Base-by-base conservation (phyloP, 805 yeast genomes). In the Saturnispora besseyi region DNA sequence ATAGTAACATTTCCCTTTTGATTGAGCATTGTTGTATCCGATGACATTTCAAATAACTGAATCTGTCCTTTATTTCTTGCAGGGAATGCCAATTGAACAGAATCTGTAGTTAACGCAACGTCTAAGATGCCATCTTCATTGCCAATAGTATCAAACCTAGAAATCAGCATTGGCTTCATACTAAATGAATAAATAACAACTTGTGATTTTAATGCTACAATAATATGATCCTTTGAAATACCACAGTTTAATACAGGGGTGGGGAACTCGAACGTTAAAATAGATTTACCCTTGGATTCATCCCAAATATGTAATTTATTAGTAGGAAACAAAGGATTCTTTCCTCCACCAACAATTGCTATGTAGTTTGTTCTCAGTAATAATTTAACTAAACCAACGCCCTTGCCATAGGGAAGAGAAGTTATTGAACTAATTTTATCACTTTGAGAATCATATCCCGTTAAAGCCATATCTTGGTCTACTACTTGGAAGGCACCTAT, bases 291-390 rank as follows among this genome's bases (percentile, higher is more conserved):
- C 65, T 87, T 86, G 53, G 87, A 65, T 63, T 91, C 98, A 66
- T 91, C 97, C 96, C 96, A 93, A 15, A 91, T 82, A 33, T 88
- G 75, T 36, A 89, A 77, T 63, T 85, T 86, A 67, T 87, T 87
- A 56, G 78, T 73, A 1, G 96, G 85, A 59, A 79, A 87, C 53
- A 78, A 74, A 22, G 96, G 96, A 51, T 75, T 75, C 54, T 76
- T 74, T 1, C 96, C 96, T 15, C 96, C 96, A 1, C 97, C 96
- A 0, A 89, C 87, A 41, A 93, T 67, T 0, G 91, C 96, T 48
- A 91, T 73, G 62, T 89, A 90, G 67, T 91, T 91, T 0, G 97
- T 89, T 41, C 96, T 76, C 62, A 88, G 86, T 5, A 91, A 79
- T 96, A 91, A 87, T 42, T 82, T 72, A 2, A 85, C 79, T 32